Evolutionary conservation across 495 filamentous ascomycete genomes (phyloP).

Genomic region (Xylaria flabelliformis): DNA sequence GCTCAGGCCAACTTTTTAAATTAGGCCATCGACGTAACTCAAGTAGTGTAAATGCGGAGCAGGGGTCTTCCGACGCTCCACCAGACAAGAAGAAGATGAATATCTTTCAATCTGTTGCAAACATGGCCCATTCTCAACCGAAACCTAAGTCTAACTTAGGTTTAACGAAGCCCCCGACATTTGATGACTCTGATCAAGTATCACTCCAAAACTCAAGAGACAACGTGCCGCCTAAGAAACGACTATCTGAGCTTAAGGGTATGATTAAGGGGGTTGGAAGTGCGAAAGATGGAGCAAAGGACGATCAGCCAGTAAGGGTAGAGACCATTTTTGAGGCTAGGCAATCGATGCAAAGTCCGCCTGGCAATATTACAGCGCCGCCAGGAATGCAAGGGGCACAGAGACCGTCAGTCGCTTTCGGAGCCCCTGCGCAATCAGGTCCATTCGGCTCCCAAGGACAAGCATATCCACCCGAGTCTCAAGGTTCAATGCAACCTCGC

Average conservation of each 20-base stretch:
- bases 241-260: slow-evolving; percentile 40
- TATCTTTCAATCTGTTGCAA: slow-evolving; percentile 27
- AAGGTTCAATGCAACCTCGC: background rate
- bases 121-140: slow-evolving; percentile 32
- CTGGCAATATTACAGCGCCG: slow-evolving; percentile 17
- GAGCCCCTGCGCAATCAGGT: background rate
- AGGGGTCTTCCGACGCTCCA: slow-evolving; percentile 22
- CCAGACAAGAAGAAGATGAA: slow-evolving; percentile 33
- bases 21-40: slow-evolving; percentile 32
- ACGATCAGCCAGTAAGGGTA: slow-evolving; percentile 36
- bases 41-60: slow-evolving; percentile 22
- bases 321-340: slow-evolving; percentile 28
- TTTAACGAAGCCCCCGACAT: slow-evolving; percentile 23
- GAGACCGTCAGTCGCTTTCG: slow-evolving; percentile 25
- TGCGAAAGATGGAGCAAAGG: slow-evolving; percentile 39
- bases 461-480: background rate
- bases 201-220: slow-evolving; percentile 20
- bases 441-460: background rate
- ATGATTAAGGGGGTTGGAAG: slow-evolving; percentile 42
- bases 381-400: slow-evolving; percentile 22
- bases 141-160: slow-evolving; percentile 33
- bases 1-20: slow-evolving; percentile 29
- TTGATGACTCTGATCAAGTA: slow-evolving; percentile 33
- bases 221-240: slow-evolving; percentile 33
- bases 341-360: slow-evolving; percentile 32